Base-by-base conservation (phyloP, 2,329 filamentous ascomycete genomes). In the Aspergillus tubingensis region DNA sequence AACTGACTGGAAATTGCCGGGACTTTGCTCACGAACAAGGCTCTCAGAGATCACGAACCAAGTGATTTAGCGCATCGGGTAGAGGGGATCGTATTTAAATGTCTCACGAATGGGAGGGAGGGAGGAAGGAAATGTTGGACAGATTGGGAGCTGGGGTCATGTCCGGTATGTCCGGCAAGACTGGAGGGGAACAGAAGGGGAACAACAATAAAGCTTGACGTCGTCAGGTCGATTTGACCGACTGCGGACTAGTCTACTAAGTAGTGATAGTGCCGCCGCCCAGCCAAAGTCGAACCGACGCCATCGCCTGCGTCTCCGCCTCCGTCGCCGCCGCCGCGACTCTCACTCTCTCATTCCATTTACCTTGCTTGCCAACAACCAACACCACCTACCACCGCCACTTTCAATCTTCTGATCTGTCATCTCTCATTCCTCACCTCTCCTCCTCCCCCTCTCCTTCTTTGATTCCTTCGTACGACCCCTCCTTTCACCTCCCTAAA, bases 371-470 rank as follows among this genome's bases (percentile, higher is more conserved):
- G 32, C 15, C 39, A 25, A 25, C 44, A n/a, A 49, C 44, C 44
- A 49, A 23, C 43, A 47, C 2, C 17, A 47, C 23, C 32, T 6
- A 49, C 44, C 23, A 50, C 47, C 47, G 25, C 47, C 47, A 50
- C 47, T 27, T 50, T n/a, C 47, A 15, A 32, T 50, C 47, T 10
- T 50, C 47, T 17, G 47, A 50, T 27, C 47, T 50, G 47, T 50
- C 47, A 52, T 19, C 50, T 58, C 51, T 54, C 57, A 53, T 27
- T 52, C 54, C 51, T 43, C 25, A 27, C 44, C 10, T 43, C 32
- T 8, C 32, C 43, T 54, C 38, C 32, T 25, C 10, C 50, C 17
- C 41, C 7, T 32, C 27, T 27, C 44, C 41, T 17, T 19, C 51
- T 60, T 32, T 11, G 19, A 52, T 57, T 44, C 27, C 43, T 13